Conservation (phyloP, 129 eudicot genomes). For the Arctium lappa region DNA sequence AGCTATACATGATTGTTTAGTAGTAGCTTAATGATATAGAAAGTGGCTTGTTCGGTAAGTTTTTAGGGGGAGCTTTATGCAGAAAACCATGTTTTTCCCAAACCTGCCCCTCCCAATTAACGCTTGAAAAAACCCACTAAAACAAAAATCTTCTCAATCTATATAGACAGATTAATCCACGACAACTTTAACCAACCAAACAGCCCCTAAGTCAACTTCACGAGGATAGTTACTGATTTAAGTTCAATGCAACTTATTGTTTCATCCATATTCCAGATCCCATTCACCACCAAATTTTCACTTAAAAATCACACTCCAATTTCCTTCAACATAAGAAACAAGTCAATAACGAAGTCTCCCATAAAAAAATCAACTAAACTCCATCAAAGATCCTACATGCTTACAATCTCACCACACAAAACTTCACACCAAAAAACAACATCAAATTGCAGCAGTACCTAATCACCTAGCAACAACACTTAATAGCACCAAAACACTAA, state of each 20-base stretch:
- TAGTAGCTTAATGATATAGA: no score
- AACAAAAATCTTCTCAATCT: no score
- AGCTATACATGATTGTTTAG: no score
- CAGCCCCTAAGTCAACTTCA: not conserved
- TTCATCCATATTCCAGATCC: slow-evolving; percentile 21
- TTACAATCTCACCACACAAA: not conserved
- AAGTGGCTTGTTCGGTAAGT: no score
- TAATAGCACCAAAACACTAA: not conserved
- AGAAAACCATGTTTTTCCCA: no score
- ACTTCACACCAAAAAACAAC: not conserved
- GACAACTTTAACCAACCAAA: no score
- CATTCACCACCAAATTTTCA: not conserved
- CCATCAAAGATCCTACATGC: not conserved
- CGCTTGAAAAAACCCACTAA: no score
- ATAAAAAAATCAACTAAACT: not conserved
- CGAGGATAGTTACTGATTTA: not conserved
- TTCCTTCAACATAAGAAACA: not conserved
- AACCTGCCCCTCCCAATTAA: no score
- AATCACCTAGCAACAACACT: not conserved
- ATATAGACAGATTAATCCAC: no score
- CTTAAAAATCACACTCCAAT: not conserved
- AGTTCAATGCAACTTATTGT: slow-evolving; percentile 9
- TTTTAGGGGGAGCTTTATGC: no score
- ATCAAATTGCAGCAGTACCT: slow-evolving; percentile 1
- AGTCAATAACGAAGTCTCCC: not conserved